phyloP scores from a whole-genome alignment of 805 yeast genomes.

The Lachancea mirantina region DNA sequence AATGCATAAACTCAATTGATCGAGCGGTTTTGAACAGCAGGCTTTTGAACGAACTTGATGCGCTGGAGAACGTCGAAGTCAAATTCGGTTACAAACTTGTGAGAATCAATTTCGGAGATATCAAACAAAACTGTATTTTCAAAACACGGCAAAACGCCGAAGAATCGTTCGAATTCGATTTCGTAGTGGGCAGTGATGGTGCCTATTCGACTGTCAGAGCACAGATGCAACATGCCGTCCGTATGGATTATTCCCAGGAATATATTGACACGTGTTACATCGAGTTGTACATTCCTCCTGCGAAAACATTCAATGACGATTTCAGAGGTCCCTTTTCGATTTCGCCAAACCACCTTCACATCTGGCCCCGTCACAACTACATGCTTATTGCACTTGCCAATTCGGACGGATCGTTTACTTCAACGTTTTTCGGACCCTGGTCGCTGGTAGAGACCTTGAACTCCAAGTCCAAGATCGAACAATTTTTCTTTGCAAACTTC shows the following conservation, averaged over 20 bases:
- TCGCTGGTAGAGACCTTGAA: conserved; percentile 47
- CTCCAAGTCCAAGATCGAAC: conserved; percentile 37
- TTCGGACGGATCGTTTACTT: conserved; percentile 77
- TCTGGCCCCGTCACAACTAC: conserved; percentile 83
- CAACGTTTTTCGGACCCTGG: conserved; percentile 85
- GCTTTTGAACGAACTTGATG: conserved; percentile 56
- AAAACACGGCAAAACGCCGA: conserved; percentile 10
- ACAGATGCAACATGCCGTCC: conserved; percentile 54
- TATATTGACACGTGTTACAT: conserved; percentile 79
- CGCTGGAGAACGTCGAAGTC: conserved; percentile 38
- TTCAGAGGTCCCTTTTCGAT: conserved; percentile 39
- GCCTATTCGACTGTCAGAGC: conserved; percentile 67
- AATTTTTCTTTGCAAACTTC: conserved; percentile 56
- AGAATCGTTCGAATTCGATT: conserved; percentile 37
- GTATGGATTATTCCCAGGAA: conserved; percentile 68
- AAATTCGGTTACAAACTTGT: conserved; percentile 53
- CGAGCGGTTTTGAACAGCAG: conserved; percentile 59
- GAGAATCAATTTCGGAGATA: conserved; percentile 32
- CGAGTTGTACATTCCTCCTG: conserved; percentile 70
- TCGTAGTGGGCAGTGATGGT: conserved; percentile 81
- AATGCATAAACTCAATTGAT: conserved; percentile 79
- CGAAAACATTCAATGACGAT: conserved; percentile 24
- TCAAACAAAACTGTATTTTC: conserved; percentile 18
- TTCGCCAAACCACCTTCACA: conserved; percentile 74
- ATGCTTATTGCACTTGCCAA: conserved; percentile 92